Percentiles rank a stretch among this genome's conserved stretches.
These are phyloP conservation scores for Magnusiomyces suaveolens DNA, from an alignment of 1,139 yeast genomes.

Conservation along the genomic window DNA sequence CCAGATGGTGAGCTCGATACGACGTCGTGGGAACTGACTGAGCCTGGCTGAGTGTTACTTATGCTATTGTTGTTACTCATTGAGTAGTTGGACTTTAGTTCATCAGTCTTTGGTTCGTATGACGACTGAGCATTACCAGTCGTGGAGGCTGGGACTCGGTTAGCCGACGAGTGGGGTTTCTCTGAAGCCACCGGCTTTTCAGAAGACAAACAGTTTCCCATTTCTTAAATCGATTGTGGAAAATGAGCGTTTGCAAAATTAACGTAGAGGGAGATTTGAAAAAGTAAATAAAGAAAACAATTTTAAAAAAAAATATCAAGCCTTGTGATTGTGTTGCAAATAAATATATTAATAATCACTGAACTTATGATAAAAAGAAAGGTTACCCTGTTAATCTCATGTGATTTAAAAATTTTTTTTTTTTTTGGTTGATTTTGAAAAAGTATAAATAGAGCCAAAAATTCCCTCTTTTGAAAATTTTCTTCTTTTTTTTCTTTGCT, in stretches of 20 bases:
- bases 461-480: background rate
- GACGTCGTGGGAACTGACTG: background rate
- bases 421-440: background rate
- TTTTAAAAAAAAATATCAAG: too few species aligned
- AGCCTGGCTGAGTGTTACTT: background rate
- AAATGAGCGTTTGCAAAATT: too few species aligned
- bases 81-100: slow-evolving; percentile 1
- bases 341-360: too few species aligned
- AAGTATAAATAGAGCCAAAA: background rate
- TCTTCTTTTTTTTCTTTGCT: background rate
- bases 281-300: background rate
- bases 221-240: background rate
- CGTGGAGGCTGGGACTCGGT: background rate
- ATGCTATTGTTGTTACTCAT: background rate
- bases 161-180: background rate
- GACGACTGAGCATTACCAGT: background rate
- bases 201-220: slow-evolving; percentile 3
- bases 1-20: background rate
- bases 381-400: background rate
- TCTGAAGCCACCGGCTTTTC: background rate
- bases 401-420: background rate
- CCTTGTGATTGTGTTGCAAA: too few species aligned
- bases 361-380: too few species aligned
- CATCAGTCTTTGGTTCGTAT: background rate
- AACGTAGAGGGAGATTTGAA: too few species aligned